phyloP scores from a whole-genome alignment of 2,329 filamentous ascomycete species.

The Clonostachys byssicola region DNA sequence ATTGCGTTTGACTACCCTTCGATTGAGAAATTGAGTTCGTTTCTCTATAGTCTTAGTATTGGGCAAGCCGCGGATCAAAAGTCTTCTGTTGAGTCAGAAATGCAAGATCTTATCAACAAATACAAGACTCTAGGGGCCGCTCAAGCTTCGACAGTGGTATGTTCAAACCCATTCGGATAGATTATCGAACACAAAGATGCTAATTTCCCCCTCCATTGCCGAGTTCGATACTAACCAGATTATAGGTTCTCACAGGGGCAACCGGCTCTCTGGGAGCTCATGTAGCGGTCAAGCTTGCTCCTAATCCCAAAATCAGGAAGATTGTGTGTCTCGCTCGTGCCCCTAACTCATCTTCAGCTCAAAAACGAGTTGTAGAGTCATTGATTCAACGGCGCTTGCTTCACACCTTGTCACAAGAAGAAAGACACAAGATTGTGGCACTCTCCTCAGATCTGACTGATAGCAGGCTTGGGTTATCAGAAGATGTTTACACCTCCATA shows the following conservation, averaged over 20 bases:
- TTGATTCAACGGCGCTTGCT: slow-evolving; percentile 22
- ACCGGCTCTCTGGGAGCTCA: slow-evolving; percentile 62
- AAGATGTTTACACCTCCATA: slow-evolving; percentile 16
- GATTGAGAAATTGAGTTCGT: slow-evolving; percentile 33
- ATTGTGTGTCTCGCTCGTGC: slow-evolving; percentile 49
- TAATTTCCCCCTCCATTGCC: not conserved
- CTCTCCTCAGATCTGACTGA: slow-evolving; percentile 21
- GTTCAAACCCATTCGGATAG: not conserved
- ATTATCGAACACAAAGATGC: too few species aligned
- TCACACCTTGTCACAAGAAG: slow-evolving; percentile 13
- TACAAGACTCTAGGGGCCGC: slow-evolving; percentile 3
- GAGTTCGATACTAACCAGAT: not conserved
- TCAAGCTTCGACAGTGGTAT: too few species aligned
- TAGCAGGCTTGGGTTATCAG: slow-evolving; percentile 30
- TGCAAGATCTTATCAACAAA: slow-evolving; percentile 12
- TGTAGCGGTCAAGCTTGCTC: slow-evolving; percentile 50
- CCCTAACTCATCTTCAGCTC: slow-evolving; percentile 8
- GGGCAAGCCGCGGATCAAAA: slow-evolving; percentile 19
- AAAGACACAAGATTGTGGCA: slow-evolving; percentile 11
- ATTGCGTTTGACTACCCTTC: slow-evolving; percentile 55
- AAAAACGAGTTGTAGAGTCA: slow-evolving; percentile 12
- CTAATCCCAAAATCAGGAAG: slow-evolving; percentile 44
- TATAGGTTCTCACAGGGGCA: slow-evolving; percentile 48
- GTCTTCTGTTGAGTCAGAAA: slow-evolving; percentile 17
- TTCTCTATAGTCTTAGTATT: slow-evolving; percentile 33